Evolutionary conservation across 495 filamentous ascomycete genomes (phyloP).

Genomic region (Thozetella sp.): DNA sequence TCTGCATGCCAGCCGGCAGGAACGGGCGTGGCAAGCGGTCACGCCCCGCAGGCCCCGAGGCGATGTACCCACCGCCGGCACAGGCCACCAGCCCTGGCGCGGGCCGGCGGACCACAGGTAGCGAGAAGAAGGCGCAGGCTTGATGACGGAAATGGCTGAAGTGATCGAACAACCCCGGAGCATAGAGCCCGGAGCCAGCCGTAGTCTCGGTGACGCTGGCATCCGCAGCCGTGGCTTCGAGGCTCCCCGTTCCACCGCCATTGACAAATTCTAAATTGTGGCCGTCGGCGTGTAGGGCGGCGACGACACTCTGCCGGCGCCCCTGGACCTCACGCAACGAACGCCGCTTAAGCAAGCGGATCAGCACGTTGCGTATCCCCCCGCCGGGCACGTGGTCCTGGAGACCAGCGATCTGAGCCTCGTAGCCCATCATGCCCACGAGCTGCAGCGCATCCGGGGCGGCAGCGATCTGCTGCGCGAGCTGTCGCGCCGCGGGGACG

Average conservation of each 20-base stretch:
- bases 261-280: neutral
- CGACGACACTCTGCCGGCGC: neutral
- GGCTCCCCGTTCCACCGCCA: neutral
- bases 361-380: neutral
- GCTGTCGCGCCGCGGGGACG: neutral
- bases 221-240: neutral
- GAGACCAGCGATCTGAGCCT: neutral
- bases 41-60: neutral
- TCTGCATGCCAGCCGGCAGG: neutral
- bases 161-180: neutral
- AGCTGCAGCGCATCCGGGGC: neutral
- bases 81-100: neutral
- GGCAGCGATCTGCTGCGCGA: neutral
- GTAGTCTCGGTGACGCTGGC: neutral
- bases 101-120: neutral
- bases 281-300: neutral
- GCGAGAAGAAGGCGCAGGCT: neutral
- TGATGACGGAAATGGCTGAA: neutral
- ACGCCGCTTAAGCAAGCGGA: neutral
- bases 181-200: neutral
- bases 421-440: neutral
- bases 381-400: neutral
- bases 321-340: neutral
- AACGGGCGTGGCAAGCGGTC: neutral
- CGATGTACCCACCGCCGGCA: neutral